Evolutionary conservation across 257 asterid genomes (phyloP), one percentile per base, ranked within the genome.

Genomic region (Gardenia jasminoides): DNA sequence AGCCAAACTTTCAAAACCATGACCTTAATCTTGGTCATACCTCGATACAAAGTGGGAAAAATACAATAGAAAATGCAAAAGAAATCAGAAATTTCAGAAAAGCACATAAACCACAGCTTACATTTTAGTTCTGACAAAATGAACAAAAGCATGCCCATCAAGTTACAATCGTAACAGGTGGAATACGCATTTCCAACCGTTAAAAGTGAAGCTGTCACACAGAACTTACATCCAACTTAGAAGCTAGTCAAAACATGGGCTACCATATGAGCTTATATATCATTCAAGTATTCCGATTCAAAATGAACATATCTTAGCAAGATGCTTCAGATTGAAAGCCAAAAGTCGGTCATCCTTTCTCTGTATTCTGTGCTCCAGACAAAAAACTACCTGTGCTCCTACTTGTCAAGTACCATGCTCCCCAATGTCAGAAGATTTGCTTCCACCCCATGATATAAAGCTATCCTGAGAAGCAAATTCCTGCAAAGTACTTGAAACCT

Each of bases 401-500:
- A 24, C 10, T 12, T 22, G 17, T 71, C 72, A 68, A 82, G 75
- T 79, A 44, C 80, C 85, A 67, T 82, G 85, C 82, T 86, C 74
- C 81, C 86, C 81, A 16, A 83, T 17, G 65, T 79, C 86, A 56
- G 65, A 56, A 44, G 68, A 36, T 72, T 86, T 83, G 86, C 75
- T 87, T 75, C 94, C 98, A 0, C 56, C 97, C 96, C 96, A 94
- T 3, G 97, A 91, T 26, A 92, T 69, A 83, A 85, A 94, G 75
- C 98, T 94, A 31, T 94, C 98, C 87, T 94, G 91, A 36, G 98
- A 94, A 71, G 82, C 93, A 62, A 94, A 94, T 78, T 94, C 98
- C 97, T 91, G 85, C 82, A 52, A 22, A 80, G 7, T 6, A 39
- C 61, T 82, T 39, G 71, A 75, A 28, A 77, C 36, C 43, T 82